These are phyloP conservation scores for Alnus glutinosa DNA, from an alignment of 306 rosid genomes.

Conservation along the genomic window DNA sequence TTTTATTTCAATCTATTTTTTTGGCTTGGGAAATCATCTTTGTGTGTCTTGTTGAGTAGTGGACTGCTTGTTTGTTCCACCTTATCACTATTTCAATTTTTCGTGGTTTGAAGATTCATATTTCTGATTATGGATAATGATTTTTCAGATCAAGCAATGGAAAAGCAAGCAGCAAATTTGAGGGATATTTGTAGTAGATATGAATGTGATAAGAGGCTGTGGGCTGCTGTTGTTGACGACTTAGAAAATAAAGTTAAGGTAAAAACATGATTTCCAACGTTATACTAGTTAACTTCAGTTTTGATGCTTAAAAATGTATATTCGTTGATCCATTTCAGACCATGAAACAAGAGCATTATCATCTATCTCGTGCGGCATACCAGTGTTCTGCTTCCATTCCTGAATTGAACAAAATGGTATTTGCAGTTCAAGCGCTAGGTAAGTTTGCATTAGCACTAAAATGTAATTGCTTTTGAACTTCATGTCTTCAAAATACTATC, in stretches of 20 bases:
- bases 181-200: slow-evolving; percentile 12
- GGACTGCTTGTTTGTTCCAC: neutral
- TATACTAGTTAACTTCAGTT: neutral
- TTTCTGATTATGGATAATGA: neutral
- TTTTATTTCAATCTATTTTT: neutral
- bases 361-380: slow-evolving; percentile 16
- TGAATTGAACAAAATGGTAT: slow-evolving; percentile 28
- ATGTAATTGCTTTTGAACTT: neutral
- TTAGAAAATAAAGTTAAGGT: slow-evolving; percentile 24
- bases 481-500: slow-evolving; percentile 4
- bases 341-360: slow-evolving; percentile 27
- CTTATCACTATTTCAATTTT: neutral
- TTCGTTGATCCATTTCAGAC: slow-evolving; percentile 16
- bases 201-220: slow-evolving; percentile 22
- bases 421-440: slow-evolving; percentile 36
- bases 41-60: neutral
- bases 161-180: slow-evolving; percentile 15
- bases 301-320: slow-evolving; percentile 10
- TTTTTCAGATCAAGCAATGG: slow-evolving; percentile 22
- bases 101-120: neutral
- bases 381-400: slow-evolving; percentile 25
- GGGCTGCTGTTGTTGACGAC: slow-evolving; percentile 14
- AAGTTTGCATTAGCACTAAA: neutral
- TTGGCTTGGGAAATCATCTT: neutral
- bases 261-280: neutral